Evolutionary conservation across 2,329 filamentous ascomycete species (phyloP), one percentile per base, ranked within the genome.

Genomic region (Ophiostoma novo-ulmi): DNA sequence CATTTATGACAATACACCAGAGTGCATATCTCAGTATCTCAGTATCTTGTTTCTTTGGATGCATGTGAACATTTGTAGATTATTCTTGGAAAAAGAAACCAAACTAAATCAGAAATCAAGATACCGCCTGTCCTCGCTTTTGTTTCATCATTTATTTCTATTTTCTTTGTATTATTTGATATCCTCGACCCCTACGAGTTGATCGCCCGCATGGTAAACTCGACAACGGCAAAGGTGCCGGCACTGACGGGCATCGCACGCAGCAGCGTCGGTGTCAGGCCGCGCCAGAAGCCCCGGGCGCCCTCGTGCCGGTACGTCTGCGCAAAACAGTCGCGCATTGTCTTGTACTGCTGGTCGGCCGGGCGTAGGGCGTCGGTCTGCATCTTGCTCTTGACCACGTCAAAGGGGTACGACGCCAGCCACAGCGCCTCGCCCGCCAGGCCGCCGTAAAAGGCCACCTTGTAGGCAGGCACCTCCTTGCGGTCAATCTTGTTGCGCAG

Each of bases 361-460:
- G 79, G 73, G 5, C 92, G 93, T 78, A 97, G 95, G 0, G 92
- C 94, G 81, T 99, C 95, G 71, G 91, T 97, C 86, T 99, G 95
- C 94, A 98, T 97, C 87, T 97, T 98, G 82, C 93, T 97, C 91
- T 99, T 99, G 81, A 99, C 82, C 38, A 99, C 94, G 81, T 99
- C 95, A 74, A 99, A 91, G 31, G 95, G 95, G 81, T 99, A 99
- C 78, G 93, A 97, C 48, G 86, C 86, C 70, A 99, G 83, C 95
- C 95, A 99, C 71, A 99, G 86, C 69, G 89, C 92, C 84, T 99
- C 95, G 75, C 95, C 95, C 0, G 95, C 95, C 58, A 99, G 80
- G 64, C 95, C 95, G 74, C 95, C 95, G 79, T 98, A 99, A 14
- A 92, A 82, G 14, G 95, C 95, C 68, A 99, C 88, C 82, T 97